Evolutionary conservation across 2,329 filamentous ascomycete genomes (phyloP).

Genomic region (Juglanconis sp.): DNA sequence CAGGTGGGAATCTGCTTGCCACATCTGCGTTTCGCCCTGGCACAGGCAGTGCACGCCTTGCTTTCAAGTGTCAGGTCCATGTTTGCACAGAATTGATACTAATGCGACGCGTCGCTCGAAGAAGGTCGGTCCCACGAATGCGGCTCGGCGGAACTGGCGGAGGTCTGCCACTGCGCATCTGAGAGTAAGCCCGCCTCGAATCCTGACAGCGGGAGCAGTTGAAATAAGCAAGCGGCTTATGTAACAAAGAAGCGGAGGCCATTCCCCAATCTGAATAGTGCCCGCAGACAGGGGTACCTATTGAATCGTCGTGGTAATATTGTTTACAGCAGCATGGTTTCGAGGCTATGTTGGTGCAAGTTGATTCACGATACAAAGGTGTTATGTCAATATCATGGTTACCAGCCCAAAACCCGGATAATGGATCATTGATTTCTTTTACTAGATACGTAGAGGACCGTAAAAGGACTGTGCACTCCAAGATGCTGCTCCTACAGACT

Average conservation of each 20-base stretch:
- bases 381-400: too few relatives aligned
- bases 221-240: background rate
- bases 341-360: background rate
- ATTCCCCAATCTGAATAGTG: background rate
- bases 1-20: conserved; percentile 22
- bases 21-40: conserved; percentile 24
- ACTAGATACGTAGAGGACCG: too few relatives aligned
- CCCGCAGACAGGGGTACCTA: background rate
- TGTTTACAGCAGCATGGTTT: background rate
- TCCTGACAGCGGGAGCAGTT: too few relatives aligned
- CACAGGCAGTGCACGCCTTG: conserved; percentile 23
- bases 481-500: too few relatives aligned
- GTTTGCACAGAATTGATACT: background rate
- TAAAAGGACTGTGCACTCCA: too few relatives aligned
- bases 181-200: too few relatives aligned
- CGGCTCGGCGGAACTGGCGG: too few relatives aligned
- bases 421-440: too few relatives aligned
- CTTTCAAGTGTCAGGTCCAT: conserved; percentile 14
- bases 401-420: too few relatives aligned
- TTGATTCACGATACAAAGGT: too few relatives aligned
- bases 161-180: too few relatives aligned
- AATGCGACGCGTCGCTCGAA: too few relatives aligned
- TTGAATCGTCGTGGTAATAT: background rate
- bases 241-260: background rate
- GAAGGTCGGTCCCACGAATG: background rate